Base-by-base conservation (phyloP, 805 yeast genomes). In the Lachancea thermotolerans region DNA sequence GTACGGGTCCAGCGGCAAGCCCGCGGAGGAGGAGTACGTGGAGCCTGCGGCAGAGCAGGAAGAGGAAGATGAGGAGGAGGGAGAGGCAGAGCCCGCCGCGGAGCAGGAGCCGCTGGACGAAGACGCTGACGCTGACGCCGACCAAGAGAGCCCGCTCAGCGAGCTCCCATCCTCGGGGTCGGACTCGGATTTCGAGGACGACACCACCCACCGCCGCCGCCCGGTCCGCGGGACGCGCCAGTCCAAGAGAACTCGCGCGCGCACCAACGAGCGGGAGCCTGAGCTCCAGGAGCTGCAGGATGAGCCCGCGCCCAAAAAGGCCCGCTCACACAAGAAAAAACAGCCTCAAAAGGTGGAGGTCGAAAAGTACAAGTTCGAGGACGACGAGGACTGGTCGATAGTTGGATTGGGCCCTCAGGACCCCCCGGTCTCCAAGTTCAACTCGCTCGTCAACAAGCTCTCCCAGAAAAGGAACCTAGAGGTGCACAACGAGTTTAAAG, bases 361-460 rank as follows among this genome's bases (percentile, higher is more conserved):
- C 10, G 47, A 37, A 2, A 50, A 46, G 39, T 63, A 58, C 43
- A 47, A 53, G 35, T 63, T 57, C 39, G 64, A 60, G 10, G 62
- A 60, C 45, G 67, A 63, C 44, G 65, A 52, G 36, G 60, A 62
- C 50, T 60, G 66, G 65, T 42, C 52, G 14, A 41, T 57, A 8
- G 61, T 62, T 2, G 67, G 67, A 3, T 39, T 59, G 47, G 67
- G 67, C 4, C 63, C 65, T 8, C 67, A 63, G 46, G 63, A 63
- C 47, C 35, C 50, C 12, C 46, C 56, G 2, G 34, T 60, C 1
- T 47, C 51, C 10, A 25, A 48, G 10, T 15, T 43, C 21, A 46
- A 52, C 3, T 53, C 59, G 39, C 35, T 62, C 12, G 64, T 55
- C 1, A 52, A 53, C 33, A 60, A 55, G 49, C 44, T 63, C 18